Base-by-base conservation (phyloP, 345 rosid species). In the Sonneratia caseolaris region DNA sequence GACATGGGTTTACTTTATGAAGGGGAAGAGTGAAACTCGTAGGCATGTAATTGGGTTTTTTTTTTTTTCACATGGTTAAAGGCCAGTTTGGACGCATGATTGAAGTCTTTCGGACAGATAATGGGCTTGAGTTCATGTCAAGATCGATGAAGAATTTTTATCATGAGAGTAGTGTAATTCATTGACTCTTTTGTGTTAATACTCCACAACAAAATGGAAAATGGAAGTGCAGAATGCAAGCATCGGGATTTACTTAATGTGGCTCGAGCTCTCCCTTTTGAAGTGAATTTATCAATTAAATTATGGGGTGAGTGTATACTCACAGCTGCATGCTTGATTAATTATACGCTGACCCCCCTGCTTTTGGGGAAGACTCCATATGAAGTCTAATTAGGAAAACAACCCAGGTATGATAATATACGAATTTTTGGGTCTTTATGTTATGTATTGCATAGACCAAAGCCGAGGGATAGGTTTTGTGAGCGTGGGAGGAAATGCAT, bases 171-270 rank as follows among this genome's bases (percentile, higher is more conserved):
- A 27, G 32, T 27, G 1, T 27, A 27, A 27, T 27, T 27, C 32
- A 27, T 27, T 27, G 32, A 27, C 32, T 27, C 14, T 55, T 55
- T 56, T 76, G 57, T 40, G n/a, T 45, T 11, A 5, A 11, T 32
- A 72, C 65, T 19, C 71, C 73, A 69, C 37, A 77, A 64, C 67
- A 77, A 73, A 73, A 77, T 76, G 70, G 69, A 77, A 73, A 73
- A 77, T 76, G 70, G 69, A 19, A 69, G 72, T 0, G 75, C 37
- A 6, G 70, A 76, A 72, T 1, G 72, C 4, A 77, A 77, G 1
- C 70, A 69, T 9, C 57, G 22, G 2, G 68, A 77, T 43, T 45
- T 69, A 3, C 68, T 72, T 1, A 37, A 6, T 4, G 35, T 77
- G 0, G 76, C 76, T 4, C 18, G 62, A 7, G 32, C 69, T 0